Evolutionary conservation across 495 filamentous ascomycete genomes (phyloP), one percentile per base, ranked within the genome.

Genomic region (Filosporella fistucella): DNA sequence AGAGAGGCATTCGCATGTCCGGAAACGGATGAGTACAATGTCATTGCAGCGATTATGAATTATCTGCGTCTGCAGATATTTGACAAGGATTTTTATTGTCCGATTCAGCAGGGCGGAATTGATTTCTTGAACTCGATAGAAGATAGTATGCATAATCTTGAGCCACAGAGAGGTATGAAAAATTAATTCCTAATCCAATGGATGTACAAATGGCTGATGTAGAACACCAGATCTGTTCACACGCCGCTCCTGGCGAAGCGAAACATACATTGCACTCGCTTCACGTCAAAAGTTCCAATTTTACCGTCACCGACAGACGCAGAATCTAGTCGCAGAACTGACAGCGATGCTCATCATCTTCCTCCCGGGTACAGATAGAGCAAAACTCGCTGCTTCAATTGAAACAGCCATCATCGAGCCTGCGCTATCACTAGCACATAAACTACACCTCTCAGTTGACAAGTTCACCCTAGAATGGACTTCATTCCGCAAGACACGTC

Each of bases 381-480:
- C 24, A 34, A 33, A 13, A 22, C 22, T 49, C 4, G 13, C 10
- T n/a, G 3, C 13, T 4, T 41, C 23, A 6, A 20, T 42, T 7
- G 14, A 40, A 2, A 35, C 4, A 4, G 22, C 23, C 9, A 49
- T 49, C 13, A 49, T 49, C 18, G 37, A 49, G 16, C 46, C 46
- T 2, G 35, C 46, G 4, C 36, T 49, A 1, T 8, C 12, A n/a
- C 26, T 49, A 17, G 46, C 46, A 13, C 46, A 49, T 33, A 49
- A 42, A 18, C 4, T 49, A 3, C 46, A 49, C 13, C 21, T 49
- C 5, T 49, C 46, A 7, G 26, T 49, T 2, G 24, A 49, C 35
- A 30, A 49, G 33, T 49, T 40, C 46, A 49, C 14, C 33, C 10
- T 49, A 1, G 2, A 16, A 4, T 49, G 23, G 18, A 49, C 46